Percentiles rank a stretch among this genome's conserved stretches.
Evolutionary conservation across 148 eudicot species (phyloP).

Genomic region (Chenopodium suecicum): DNA sequence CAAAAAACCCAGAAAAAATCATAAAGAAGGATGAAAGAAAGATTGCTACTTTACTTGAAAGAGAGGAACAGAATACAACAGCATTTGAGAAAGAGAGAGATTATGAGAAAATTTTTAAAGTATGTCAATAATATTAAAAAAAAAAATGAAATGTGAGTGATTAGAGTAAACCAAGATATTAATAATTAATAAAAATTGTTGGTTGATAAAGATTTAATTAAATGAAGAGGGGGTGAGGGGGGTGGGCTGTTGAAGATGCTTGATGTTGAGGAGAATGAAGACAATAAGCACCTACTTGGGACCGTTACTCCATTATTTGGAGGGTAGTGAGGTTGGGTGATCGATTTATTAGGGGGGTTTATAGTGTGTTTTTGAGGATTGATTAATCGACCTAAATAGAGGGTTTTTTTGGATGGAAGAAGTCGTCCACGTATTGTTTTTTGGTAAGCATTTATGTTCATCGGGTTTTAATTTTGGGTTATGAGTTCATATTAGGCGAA

Average conservation of each 20-base stretch:
- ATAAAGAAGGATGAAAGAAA: conserved; percentile 21
- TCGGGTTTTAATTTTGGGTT: no score
- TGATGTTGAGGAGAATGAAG: conserved; percentile 31
- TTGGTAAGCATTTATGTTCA: no score
- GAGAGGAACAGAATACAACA: conserved; percentile 32
- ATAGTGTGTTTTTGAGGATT: neutral
- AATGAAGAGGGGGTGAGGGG: neutral
- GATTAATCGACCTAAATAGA: no score
- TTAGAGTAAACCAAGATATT: conserved; percentile 5
- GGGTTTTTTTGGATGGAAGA: neutral
- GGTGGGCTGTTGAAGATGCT: conserved; percentile 29
- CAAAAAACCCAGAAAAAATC: conserved; percentile 18
- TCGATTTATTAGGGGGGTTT: neutral
- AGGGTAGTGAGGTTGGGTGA: conserved; percentile 1
- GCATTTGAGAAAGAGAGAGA: conserved; percentile 8
- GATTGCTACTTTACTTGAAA: conserved; percentile 48
- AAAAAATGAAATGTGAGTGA: neutral
- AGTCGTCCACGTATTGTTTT: no score
- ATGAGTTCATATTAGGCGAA: no score
- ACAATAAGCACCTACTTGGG: conserved; percentile 27
- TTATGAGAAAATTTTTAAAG: neutral
- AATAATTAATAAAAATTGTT: neutral
- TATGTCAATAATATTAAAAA: neutral
- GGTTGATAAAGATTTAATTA: neutral
- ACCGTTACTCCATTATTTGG: conserved; percentile 14